Conservation (phyloP, 176 grass and related monocot genomes). For the Carex kokanica region DNA sequence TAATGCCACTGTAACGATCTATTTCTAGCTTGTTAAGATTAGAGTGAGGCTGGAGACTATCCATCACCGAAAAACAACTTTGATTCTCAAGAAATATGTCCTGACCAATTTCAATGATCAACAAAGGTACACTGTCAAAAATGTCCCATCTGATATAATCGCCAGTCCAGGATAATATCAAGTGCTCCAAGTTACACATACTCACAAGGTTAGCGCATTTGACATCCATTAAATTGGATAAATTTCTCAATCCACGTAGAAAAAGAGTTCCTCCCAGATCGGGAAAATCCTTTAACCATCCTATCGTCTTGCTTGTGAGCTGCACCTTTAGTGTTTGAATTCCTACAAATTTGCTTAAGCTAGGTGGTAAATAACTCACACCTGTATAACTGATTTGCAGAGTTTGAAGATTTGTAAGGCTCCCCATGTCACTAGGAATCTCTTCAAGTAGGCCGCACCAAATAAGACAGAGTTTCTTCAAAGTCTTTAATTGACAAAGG, state of each 20-base stretch:
- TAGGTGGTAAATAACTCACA: background rate
- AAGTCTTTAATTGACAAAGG: background rate
- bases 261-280: background rate
- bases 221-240: background rate
- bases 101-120: fast-evolving
- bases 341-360: background rate
- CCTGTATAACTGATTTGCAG: background rate
- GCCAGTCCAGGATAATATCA: background rate
- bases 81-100: background rate
- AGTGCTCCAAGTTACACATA: background rate
- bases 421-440: background rate
- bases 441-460: background rate
- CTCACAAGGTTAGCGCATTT: background rate
- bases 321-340: background rate
- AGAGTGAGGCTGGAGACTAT: background rate
- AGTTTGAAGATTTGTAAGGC: background rate
- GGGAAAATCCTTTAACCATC: background rate
- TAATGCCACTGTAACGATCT: background rate
- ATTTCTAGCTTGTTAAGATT: background rate
- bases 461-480: background rate
- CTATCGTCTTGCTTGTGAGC: background rate
- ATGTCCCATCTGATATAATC: too few relatives aligned
- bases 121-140: too few relatives aligned
- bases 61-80: background rate
- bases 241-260: background rate